These are phyloP conservation scores for Diophrys appendiculata DNA, from an alignment of 73 alveolate species.

Conservation along the genomic window DNA sequence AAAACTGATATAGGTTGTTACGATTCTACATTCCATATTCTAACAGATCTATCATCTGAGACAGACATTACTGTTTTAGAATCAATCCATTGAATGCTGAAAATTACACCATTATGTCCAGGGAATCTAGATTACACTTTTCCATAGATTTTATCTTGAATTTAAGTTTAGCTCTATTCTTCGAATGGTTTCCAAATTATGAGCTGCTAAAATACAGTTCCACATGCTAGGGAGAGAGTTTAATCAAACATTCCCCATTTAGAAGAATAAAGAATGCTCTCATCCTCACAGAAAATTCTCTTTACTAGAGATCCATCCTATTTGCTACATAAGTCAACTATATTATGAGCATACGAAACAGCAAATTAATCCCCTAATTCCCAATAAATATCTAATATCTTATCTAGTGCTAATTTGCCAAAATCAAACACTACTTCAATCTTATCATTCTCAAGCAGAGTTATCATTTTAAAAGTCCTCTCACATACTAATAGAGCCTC, in stretches of 20 bases:
- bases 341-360: slow-evolving; percentile 2
- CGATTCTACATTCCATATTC: slow-evolving; percentile 28
- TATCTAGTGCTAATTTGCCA: background rate
- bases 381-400: background rate
- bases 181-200: background rate
- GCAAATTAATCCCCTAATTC: background rate
- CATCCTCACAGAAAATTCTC: slow-evolving; percentile 4
- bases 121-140: background rate
- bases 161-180: background rate
- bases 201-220: background rate
- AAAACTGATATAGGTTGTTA: background rate
- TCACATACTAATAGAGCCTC: too few species aligned
- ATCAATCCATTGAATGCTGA: slow-evolving; percentile 22
- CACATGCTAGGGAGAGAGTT: background rate
- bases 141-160: background rate
- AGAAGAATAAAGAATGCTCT: background rate
- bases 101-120: slow-evolving; percentile 55
- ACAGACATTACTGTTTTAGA: slow-evolving; percentile 30
- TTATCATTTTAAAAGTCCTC: too few species aligned
- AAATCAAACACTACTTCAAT: background rate
- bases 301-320: background rate
- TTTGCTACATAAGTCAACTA: background rate
- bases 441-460: too few species aligned
- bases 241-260: background rate
- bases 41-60: slow-evolving; percentile 48